These are phyloP conservation scores for Cryphonectria japonica DNA, from an alignment of 2,329 filamentous ascomycete species.

Conservation along the genomic window DNA sequence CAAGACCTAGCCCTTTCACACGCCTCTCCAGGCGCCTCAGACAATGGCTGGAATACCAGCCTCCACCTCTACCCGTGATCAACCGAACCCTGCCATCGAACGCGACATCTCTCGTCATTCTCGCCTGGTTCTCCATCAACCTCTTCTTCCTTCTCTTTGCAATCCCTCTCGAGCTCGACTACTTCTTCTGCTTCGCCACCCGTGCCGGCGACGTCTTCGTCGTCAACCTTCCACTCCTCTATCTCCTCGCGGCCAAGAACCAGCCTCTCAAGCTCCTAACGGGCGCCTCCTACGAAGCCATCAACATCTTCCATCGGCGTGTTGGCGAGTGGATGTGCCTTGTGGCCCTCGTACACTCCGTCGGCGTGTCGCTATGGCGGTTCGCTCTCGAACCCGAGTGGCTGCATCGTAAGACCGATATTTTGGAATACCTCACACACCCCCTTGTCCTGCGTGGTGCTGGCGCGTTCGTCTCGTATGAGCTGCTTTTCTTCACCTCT, in stretches of 20 bases:
- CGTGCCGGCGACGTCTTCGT: slow-evolving; percentile 57
- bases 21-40: slow-evolving; percentile 18
- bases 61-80: slow-evolving; percentile 57
- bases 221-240: slow-evolving; percentile 56
- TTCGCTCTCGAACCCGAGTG: slow-evolving; percentile 53
- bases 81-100: slow-evolving; percentile 63
- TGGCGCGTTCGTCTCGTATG: slow-evolving; percentile 59
- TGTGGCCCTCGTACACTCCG: slow-evolving; percentile 59
- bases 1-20: background rate
- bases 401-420: slow-evolving; percentile 40
- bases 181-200: slow-evolving; percentile 62
- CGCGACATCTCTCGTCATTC: slow-evolving; percentile 54
- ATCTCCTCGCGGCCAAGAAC: slow-evolving; percentile 68
- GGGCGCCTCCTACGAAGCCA: slow-evolving; percentile 66
- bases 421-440: slow-evolving; percentile 54
- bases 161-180: slow-evolving; percentile 50
- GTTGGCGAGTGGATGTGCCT: slow-evolving; percentile 65
- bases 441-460: slow-evolving; percentile 58
- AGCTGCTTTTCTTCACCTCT: slow-evolving; percentile 65
- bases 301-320: slow-evolving; percentile 68
- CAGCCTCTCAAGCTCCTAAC: slow-evolving; percentile 65
- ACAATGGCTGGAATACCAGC: slow-evolving; percentile 58
- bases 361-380: slow-evolving; percentile 61
- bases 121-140: slow-evolving; percentile 57
- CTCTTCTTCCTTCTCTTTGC: slow-evolving; percentile 61